Base-by-base conservation (phyloP, 192 early-diverging fungal genomes). In the Mortierella claussenii region DNA sequence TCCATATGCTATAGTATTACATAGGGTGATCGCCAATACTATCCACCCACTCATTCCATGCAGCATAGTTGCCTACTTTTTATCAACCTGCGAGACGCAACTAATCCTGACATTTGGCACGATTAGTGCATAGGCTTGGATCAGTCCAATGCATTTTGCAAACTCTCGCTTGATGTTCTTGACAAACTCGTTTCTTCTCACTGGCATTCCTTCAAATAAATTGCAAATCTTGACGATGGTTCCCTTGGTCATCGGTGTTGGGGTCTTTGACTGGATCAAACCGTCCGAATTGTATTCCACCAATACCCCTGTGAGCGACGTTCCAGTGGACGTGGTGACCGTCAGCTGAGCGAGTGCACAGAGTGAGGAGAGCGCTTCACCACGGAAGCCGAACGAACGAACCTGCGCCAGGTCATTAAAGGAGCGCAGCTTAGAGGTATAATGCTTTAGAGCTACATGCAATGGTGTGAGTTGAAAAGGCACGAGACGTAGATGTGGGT, bases 311-410 rank as follows among this genome's bases (percentile, higher is more conserved):
- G 79, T 65, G 3, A 88, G 89, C 1, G 65, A 61, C 17, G 81
- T 76, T 21, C 84, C 79, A 17, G 93, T 93, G 7, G 85, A 84
- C 3, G 94, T 95, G 6, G 86, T 87, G 0, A 95, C 84, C 0
- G 85, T 79, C 1, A 96, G 65, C 28, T 82, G 80, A 12, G 87
- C 79, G n/a, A 95, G 62, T 2, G 93, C 90, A 55, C 95, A 96
- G 0, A 99, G 71, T 0, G 96, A 96, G 59, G 91, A 93, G 4
- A 99, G 82, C 4, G 98, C 98, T 51, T 99, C 96, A 0, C 95
- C 96, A 30, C 92, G 83, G 69, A 99, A 99, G 4, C 97, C 97
- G 86, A 96, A 98, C 17, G 95, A 91, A 1, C 48, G 24, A n/a
- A 96, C 86, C 1, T 56, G n/a, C 17, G 85, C 86, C 40, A 97